Evolutionary conservation across 2,329 filamentous ascomycete species (phyloP).

Genomic region (Pseudopithomyces chartarum): DNA sequence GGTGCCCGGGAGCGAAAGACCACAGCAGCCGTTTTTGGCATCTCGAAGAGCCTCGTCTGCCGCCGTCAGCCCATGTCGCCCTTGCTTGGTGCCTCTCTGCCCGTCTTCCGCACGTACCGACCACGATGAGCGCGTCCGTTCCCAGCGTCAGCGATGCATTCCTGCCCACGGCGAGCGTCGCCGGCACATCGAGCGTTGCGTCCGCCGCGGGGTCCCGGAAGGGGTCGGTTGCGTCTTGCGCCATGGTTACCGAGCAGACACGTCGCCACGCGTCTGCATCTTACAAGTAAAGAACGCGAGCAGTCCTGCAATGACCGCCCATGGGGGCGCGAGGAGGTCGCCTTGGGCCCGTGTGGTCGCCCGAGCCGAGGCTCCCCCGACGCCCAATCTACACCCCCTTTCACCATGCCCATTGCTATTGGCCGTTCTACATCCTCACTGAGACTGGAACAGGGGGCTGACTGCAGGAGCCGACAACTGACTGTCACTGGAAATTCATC

Average conservation of each 20-base stretch:
- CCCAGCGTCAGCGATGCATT: constrained; percentile 65
- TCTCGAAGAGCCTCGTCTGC: constrained; percentile 60
- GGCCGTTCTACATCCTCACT: no score
- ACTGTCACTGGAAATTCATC: no score
- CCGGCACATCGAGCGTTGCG: constrained; percentile 21
- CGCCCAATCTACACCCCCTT: no score
- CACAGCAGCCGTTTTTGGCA: constrained; percentile 60
- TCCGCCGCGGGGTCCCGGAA: constrained; percentile 36
- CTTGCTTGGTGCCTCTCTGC: not conserved
- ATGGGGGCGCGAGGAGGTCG: not conserved
- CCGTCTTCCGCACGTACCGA: constrained; percentile 50
- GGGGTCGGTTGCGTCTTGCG: constrained; percentile 25
- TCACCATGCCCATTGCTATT: no score
- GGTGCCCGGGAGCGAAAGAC: constrained; percentile 57
- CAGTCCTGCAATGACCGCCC: not conserved
- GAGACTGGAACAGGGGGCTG: no score
- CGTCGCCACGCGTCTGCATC: no score
- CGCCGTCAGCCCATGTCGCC: constrained; percentile 9
- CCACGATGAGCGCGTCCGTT: constrained; percentile 63
- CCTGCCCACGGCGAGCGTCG: constrained; percentile 60
- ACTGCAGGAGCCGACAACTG: no score
- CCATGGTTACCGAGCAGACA: not conserved
- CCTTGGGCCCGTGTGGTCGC: not conserved
- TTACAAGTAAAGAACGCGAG: not conserved
- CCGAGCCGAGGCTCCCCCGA: not conserved